Conservation (phyloP, 2,329 filamentous ascomycete species). For the Claviceps quebecensis region DNA sequence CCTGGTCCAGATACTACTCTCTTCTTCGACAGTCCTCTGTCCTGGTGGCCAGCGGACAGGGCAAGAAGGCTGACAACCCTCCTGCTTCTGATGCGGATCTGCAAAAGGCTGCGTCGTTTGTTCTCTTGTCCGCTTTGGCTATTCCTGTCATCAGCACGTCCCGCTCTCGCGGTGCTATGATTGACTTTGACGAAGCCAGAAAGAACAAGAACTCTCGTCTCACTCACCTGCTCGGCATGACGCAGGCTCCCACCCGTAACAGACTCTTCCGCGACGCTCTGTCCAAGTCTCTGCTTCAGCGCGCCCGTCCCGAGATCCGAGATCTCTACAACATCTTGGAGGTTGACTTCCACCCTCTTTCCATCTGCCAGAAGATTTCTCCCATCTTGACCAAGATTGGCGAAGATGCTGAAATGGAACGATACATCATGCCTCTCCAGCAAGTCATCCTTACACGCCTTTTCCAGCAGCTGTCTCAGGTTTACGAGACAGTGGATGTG, state of each 20-base stretch:
- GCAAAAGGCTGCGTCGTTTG: slow-evolving; percentile 88
- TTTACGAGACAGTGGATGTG: slow-evolving; percentile 95
- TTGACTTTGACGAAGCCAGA: slow-evolving; percentile 90
- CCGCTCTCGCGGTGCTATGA: slow-evolving; percentile 84
- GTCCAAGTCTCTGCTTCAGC: slow-evolving; percentile 86
- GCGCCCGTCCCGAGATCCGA: slow-evolving; percentile 84
- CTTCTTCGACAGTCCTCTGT: slow-evolving; percentile 82
- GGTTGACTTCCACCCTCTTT: slow-evolving; percentile 96
- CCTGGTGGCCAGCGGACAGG: slow-evolving; percentile 69
- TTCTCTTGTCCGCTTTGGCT: slow-evolving; percentile 85
- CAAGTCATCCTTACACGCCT: slow-evolving; percentile 96
- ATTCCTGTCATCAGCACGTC: slow-evolving; percentile 99
- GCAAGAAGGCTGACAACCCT: slow-evolving; percentile 89
- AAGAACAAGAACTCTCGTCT: slow-evolving; percentile 99
- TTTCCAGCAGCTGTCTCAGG: slow-evolving; percentile 97
- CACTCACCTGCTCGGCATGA: slow-evolving; percentile 91
- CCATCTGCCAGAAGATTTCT: slow-evolving; percentile 98
- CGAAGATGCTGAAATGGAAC: slow-evolving; percentile 87
- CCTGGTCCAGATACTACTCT: slow-evolving; percentile 96
- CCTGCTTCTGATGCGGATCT: slow-evolving; percentile 79
- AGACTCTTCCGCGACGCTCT: slow-evolving; percentile 91
- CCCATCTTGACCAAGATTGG: slow-evolving; percentile 91
- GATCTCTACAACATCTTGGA: slow-evolving; percentile 98
- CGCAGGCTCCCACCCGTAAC: slow-evolving; percentile 71
- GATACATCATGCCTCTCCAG: slow-evolving; percentile 89